A percentile compares a stretch with the other conserved stretches of the same genome.
These are phyloP conservation scores for Aspergillus pseudoglaucus DNA, from an alignment of 2,329 filamentous ascomycete species.

Conservation along the genomic window DNA sequence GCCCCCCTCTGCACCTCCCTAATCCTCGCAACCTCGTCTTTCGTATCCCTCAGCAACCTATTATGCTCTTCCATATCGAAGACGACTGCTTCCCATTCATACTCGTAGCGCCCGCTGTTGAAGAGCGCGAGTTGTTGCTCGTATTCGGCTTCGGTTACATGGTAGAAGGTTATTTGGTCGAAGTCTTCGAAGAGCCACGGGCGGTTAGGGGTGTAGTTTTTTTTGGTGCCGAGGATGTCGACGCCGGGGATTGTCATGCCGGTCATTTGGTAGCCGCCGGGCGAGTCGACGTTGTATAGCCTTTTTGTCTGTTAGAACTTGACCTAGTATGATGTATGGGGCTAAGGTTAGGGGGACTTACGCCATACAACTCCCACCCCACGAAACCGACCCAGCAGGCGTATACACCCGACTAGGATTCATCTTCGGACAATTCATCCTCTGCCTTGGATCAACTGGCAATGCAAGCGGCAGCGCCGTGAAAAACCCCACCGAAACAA, in stretches of 20 bases:
- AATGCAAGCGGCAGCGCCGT: constrained; percentile 48
- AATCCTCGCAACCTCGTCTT: constrained; percentile 43
- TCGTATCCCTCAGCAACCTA: constrained; percentile 39
- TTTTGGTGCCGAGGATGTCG: constrained; percentile 49
- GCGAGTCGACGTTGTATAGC: constrained; percentile 52
- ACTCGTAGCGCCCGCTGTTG: constrained; percentile 46
- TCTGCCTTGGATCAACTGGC: constrained; percentile 49
- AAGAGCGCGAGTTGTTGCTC: constrained; percentile 45
- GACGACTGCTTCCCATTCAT: constrained; percentile 42
- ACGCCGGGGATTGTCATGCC: constrained; percentile 49
- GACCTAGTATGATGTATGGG: neutral
- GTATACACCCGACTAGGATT: constrained; percentile 53
- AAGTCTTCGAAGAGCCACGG: constrained; percentile 55
- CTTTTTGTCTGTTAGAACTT: constrained; percentile 10
- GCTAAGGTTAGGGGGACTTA: constrained; percentile 9
- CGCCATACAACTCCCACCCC: constrained; percentile 50
- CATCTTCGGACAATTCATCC: constrained; percentile 50
- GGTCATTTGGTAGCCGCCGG: constrained; percentile 52
- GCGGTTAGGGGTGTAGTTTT: constrained; percentile 38
- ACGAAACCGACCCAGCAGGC: constrained; percentile 50
- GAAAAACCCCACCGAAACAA: constrained; percentile 52
- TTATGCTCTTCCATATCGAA: constrained; percentile 55
- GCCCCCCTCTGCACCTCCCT: constrained; percentile 41
- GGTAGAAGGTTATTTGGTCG: constrained; percentile 51
- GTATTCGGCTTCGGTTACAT: constrained; percentile 48